Conservation (phyloP, 345 rosid genomes). For the Trapa incisa region DNA sequence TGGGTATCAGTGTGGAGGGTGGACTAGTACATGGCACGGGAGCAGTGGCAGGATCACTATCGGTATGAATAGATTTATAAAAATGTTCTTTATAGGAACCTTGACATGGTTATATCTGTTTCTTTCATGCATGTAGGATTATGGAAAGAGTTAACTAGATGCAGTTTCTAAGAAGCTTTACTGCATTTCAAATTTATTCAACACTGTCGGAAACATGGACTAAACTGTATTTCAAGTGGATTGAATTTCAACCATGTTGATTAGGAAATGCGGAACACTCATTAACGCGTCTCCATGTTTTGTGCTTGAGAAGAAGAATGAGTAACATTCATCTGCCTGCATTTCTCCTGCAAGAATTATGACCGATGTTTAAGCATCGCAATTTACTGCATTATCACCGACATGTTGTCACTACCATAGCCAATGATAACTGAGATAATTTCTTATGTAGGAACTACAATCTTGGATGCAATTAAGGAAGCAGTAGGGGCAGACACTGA, state of each 20-base stretch:
- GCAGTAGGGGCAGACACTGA: conserved; percentile 52
- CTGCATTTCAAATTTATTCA: background rate
- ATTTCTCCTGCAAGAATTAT: background rate
- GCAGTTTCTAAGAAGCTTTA: background rate
- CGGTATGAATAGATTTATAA: conserved; percentile 26
- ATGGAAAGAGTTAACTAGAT: background rate
- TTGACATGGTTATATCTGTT: background rate
- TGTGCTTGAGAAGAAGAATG: conserved; percentile 2
- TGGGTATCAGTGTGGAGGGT: conserved; percentile 88
- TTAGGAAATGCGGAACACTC: too few relatives aligned
- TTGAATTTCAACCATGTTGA: too few relatives aligned
- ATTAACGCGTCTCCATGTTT: background rate
- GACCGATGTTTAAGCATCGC: background rate
- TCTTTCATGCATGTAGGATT: background rate
- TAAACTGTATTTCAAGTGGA: too few relatives aligned
- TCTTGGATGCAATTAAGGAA: conserved; percentile 57
- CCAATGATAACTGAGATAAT: background rate
- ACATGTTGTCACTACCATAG: background rate
- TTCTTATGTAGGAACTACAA: conserved; percentile 48
- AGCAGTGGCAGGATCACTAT: conserved; percentile 66
- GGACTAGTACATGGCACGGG: conserved; percentile 72
- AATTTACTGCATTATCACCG: background rate
- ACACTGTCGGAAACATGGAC: background rate
- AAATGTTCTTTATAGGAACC: background rate
- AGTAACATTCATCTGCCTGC: too few relatives aligned